These are phyloP conservation scores for Wickerhamiella sergipiensis DNA, from an alignment of 805 yeast genomes.

Conservation along the genomic window DNA sequence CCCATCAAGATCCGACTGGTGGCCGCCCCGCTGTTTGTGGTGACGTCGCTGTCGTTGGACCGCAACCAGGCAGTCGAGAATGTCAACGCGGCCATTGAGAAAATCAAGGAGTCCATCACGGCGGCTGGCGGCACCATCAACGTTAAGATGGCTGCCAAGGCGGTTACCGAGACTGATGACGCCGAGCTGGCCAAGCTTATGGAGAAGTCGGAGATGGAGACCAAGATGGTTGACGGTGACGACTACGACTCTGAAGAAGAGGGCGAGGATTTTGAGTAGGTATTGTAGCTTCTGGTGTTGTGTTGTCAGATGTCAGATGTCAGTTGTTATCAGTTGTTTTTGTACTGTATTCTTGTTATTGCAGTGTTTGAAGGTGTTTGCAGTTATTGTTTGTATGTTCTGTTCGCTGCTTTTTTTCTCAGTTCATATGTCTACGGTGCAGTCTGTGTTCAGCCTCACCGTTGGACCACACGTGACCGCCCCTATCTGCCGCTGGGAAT, in stretches of 20 bases:
- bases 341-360: no score
- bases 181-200: slow-evolving; percentile 92
- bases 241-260: slow-evolving; percentile 41
- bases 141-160: slow-evolving; percentile 96
- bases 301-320: no score
- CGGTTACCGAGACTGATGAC: slow-evolving; percentile 96
- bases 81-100: slow-evolving; percentile 66
- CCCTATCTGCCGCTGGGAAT: no score
- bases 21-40: slow-evolving; percentile 92
- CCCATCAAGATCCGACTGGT: slow-evolving; percentile 89
- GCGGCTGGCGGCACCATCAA: slow-evolving; percentile 75
- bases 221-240: slow-evolving; percentile 70
- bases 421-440: no score
- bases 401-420: no score
- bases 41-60: slow-evolving; percentile 86
- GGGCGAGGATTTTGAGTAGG: slow-evolving; percentile 11
- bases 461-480: no score
- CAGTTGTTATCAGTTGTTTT: no score
- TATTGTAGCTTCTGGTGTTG: background rate
- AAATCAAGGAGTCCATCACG: slow-evolving; percentile 55
- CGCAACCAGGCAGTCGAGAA: slow-evolving; percentile 76
- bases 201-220: slow-evolving; percentile 86
- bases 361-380: no score
- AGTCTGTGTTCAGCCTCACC: no score
- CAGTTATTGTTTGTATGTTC: no score